Base-by-base conservation (phyloP, 1,284 basidiomycete species). In the Cryptococcus sp. region DNA sequence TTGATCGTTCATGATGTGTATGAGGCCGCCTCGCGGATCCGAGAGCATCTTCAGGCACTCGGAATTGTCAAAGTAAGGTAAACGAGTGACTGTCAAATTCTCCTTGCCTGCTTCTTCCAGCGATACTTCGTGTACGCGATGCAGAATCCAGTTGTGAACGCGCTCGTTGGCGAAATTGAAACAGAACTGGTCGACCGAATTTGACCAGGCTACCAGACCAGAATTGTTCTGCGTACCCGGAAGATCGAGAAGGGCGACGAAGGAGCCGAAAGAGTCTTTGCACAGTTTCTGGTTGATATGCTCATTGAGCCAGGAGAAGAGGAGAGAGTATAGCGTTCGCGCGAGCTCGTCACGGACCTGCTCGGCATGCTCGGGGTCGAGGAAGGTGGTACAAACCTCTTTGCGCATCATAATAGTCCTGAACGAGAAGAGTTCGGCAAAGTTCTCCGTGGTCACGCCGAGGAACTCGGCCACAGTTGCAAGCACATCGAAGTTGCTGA, bases 1-100 rank as follows among this genome's bases (percentile, higher is more conserved):
- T 78, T 97, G 93, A 72, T 99, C 95, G 73, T 98, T 94, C 87
- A 98, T 92, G 77, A 98, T 98, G 73, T 95, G 91, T 53, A 97
- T 87, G 35, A 99, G 83, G 4, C 96, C 95, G 16, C 92, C 91
- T 2, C 92, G 93, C 64, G 84, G 83, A 74, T 93, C 89, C 69
- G 92, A 88, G 46, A 99, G 81, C 48, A 99, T 82, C 13, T 91
- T 86, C 38, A 98, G 78, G 65, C 90, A 92, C 74, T 98, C 93
- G 16, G 88, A 79, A 76, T 98, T 97, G 80, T 96, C 92, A 74
- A 93, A 93, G 81, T 89, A 94, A 0, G 89, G 84, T 38, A 75
- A 57, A 30, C 70, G 63, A 8, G 70, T 63, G 0, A 93, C 79
- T 5, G 86, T 83, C 67, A 98, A 86, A n/a, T 88, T 91, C 77